phyloP scores from a whole-genome alignment of 345 rosid species.

The Lenwebbia sp. region DNA sequence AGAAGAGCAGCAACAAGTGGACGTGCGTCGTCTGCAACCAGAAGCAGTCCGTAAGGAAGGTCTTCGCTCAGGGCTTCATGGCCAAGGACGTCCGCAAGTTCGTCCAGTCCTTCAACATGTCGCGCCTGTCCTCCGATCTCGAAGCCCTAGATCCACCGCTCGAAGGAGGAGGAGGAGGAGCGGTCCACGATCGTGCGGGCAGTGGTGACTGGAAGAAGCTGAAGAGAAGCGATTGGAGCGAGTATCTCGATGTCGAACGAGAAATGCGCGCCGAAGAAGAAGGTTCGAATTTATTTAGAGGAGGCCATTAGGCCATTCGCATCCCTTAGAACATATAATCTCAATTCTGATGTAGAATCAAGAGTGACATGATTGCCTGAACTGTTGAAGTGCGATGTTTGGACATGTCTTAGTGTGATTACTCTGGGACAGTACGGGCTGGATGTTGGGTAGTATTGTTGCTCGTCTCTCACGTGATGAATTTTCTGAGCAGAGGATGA shows the following conservation, averaged over 20 bases:
- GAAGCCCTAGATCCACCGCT: background rate
- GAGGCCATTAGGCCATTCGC: background rate
- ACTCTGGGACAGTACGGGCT: background rate
- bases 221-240: conserved; percentile 51
- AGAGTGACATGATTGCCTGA: background rate
- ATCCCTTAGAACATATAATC: background rate
- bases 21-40: conserved; percentile 74
- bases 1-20: conserved; percentile 75
- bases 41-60: conserved; percentile 61
- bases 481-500: conserved; percentile 10
- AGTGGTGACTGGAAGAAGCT: conserved; percentile 5
- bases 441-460: background rate
- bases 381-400: background rate
- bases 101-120: conserved; percentile 75
- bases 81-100: conserved; percentile 73
- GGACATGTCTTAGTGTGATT: background rate
- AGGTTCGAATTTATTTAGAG: conserved; percentile 4
- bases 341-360: background rate
- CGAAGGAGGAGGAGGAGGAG: background rate
- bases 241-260: conserved; percentile 32
- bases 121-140: conserved; percentile 28
- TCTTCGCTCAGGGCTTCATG: conserved; percentile 51
- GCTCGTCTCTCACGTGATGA: background rate
- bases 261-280: conserved; percentile 6
- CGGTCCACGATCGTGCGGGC: background rate